Conservation (phyloP, 257 asterid genomes). For the Ilex asprella region DNA sequence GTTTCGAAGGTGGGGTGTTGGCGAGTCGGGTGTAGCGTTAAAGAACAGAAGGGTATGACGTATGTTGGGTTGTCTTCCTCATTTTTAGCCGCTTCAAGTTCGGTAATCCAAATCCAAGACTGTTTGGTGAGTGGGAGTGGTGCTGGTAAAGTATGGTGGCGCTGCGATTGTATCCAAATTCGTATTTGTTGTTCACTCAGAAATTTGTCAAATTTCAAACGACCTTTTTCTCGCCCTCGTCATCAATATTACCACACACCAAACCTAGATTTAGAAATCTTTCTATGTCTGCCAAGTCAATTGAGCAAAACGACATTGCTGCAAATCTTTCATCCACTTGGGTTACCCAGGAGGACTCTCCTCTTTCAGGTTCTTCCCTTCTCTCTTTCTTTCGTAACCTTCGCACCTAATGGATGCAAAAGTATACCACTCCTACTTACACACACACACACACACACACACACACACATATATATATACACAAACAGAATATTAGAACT, state of each 20-base stretch:
- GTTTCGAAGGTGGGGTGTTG: no score
- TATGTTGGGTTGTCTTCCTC: no score
- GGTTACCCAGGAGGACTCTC: conserved; percentile 16
- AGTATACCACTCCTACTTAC: neutral
- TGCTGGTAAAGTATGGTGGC: conserved; percentile 18
- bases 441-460: no score
- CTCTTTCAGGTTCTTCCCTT: conserved; percentile 29
- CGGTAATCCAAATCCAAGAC: no score
- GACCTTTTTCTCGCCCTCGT: conserved; percentile 8
- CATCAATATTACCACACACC: neutral
- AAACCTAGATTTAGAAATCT: conserved; percentile 1
- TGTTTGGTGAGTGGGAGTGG: no score
- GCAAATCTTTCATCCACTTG: conserved; percentile 17
- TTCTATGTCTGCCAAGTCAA: conserved; percentile 1
- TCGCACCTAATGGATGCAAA: no score
- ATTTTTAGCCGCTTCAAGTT: no score
- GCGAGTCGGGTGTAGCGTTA: no score
- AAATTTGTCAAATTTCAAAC: conserved; percentile 12
- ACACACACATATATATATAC: no score
- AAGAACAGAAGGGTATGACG: no score
- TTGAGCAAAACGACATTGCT: neutral
- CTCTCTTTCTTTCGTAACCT: neutral
- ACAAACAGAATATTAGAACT: no score
- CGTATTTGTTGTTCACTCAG: conserved; percentile 14
- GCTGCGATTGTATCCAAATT: conserved; percentile 16